Base-by-base conservation (phyloP, 352 stramenopile genomes). In the Blastocystis sp. region DNA sequence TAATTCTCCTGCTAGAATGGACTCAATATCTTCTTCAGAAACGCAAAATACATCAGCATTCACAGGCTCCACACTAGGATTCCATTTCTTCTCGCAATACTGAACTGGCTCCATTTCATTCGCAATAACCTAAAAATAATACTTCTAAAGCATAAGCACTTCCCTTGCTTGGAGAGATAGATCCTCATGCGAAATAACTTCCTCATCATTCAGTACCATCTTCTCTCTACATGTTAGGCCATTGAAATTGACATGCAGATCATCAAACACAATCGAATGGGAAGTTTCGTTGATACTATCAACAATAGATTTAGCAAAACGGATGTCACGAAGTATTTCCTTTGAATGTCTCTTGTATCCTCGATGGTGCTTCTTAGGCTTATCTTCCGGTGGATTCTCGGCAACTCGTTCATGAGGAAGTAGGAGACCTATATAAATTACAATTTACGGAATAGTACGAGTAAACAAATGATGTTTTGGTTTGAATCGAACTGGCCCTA, bases 1-100 rank as follows among this genome's bases (percentile, higher is more conserved):
- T 21, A 66, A 27, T 42, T 83, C 71, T 4, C 54, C 71, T 2
- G 71, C 43, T 4, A 83, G 71, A 21, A 83, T 83, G 7, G 42
- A 56, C n/a, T 65, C 27, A 37, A 83, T 35, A 2, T n/a, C n/a
- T 9, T 83, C 71, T 42, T 83, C 46, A 7, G 71, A 29, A 14
- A 83, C 14, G 27, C 5, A 16, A n/a, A 37, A 46, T 6, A 49
- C 11, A 43, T 37, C 11, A 43, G 16, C 29, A 7, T 74, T 32
- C 1, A 43, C 37, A 67, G 43, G 54, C 24, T 71, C 59, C 59
- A 71, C 4, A 37, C 24, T 37, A 63, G 56, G 2, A 11, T 35
- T 11, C 56, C n/a, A 63, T 46, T 46, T 46, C 39, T 46, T 46
- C 39, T 46, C 39, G 9, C 39, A 46, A 46, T 46, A 46, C 39